A percentile compares a stretch with the other conserved stretches of the same genome.
Conservation (phyloP, 148 eudicot genomes). For the Selenicereus undatus region DNA sequence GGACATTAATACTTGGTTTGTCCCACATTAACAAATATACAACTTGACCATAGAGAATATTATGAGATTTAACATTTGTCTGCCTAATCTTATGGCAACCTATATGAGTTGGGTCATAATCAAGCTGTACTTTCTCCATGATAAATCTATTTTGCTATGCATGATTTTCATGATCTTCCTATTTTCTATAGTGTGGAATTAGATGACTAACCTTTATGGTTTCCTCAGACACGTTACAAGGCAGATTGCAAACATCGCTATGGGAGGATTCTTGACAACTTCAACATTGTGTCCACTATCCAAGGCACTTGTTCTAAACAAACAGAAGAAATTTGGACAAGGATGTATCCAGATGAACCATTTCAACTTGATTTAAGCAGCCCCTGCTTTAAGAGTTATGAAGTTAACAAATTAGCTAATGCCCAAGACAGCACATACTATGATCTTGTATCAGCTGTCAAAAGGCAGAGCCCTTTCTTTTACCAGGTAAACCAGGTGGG, state of each 20-base stretch:
- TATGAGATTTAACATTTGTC: no score
- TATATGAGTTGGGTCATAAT: no score
- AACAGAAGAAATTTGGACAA: slow-evolving; percentile 4
- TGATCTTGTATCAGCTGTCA: slow-evolving; percentile 1
- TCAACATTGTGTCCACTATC: not conserved
- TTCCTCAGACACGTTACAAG: not conserved
- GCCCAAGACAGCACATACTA: not conserved
- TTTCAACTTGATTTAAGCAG: not conserved
- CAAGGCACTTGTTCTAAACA: not conserved
- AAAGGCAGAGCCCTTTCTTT: slow-evolving; percentile 4
- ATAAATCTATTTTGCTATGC: no score
- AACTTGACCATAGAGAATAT: no score
- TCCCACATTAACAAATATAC: no score
- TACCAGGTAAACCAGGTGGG: not conserved
- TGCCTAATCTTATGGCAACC: no score
- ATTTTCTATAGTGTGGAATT: no score
- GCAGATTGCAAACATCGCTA: not conserved
- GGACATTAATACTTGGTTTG: no score
- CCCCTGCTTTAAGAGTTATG: not conserved
- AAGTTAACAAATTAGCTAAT: not conserved
- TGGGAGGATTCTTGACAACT: not conserved
- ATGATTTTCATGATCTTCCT: no score
- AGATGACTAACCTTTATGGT: not conserved
- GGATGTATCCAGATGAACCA: not conserved
- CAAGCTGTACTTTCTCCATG: no score